Evolutionary conservation across 148 eudicot species (phyloP).

Genomic region (Cornus florida): DNA sequence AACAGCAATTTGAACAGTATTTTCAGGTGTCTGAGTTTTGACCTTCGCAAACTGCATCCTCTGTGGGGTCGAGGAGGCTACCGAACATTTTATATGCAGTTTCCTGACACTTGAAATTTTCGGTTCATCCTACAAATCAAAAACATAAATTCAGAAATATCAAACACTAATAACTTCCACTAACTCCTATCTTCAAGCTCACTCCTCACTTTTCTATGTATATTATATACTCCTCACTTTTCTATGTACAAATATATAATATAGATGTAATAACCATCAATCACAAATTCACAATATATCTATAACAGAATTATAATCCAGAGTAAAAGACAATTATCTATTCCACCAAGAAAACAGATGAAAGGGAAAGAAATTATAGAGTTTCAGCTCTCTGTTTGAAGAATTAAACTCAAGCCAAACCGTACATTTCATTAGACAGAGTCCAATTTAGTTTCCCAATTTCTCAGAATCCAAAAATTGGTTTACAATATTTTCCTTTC

Average conservation of each 20-base stretch:
- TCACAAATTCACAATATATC: background rate
- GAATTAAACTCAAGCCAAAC: background rate
- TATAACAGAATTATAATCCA: background rate
- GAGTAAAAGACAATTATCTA: background rate
- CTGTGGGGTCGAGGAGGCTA: constrained; percentile 40
- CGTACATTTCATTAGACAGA: background rate
- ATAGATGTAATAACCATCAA: background rate
- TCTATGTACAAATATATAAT: too few relatives aligned
- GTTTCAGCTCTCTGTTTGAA: background rate
- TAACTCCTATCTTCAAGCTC: background rate
- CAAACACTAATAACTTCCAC: background rate
- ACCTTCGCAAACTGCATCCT: constrained; percentile 30
- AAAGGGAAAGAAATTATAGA: background rate
- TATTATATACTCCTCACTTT: background rate
- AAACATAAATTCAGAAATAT: background rate
- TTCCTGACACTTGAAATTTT: constrained; percentile 24
- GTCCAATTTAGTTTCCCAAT: background rate
- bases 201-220: background rate
- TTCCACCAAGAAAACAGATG: background rate
- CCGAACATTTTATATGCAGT: constrained; percentile 34
- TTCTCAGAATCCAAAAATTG: background rate
- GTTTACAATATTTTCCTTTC: background rate
- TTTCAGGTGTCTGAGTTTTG: constrained; percentile 34
- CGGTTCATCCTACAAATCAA: constrained; percentile 38
- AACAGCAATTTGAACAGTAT: constrained; percentile 66